Evolutionary conservation across 305 asterid species (phyloP).

Genomic region (Striga hermonthica): DNA sequence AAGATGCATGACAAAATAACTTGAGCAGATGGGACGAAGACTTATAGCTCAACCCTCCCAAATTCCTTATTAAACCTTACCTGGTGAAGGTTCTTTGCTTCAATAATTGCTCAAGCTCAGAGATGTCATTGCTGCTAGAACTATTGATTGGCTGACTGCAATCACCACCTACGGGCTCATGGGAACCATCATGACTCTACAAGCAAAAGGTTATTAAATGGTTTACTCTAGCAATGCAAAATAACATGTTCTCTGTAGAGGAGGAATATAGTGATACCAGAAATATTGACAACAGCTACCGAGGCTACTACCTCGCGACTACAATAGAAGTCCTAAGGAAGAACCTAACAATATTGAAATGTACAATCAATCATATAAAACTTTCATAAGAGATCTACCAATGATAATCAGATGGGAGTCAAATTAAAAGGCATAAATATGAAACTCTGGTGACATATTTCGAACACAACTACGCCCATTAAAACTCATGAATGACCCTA

Average conservation of each 20-base stretch:
- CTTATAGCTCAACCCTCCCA: neutral
- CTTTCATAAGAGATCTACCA: neutral
- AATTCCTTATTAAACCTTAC: slow-evolving; percentile 35
- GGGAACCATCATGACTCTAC: slow-evolving; percentile 44
- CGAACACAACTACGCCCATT: slow-evolving; percentile 11
- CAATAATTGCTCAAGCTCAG: slow-evolving; percentile 74
- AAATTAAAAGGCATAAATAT: slow-evolving; percentile 8
- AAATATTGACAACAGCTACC: neutral
- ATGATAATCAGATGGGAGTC: neutral
- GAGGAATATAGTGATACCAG: slow-evolving; percentile 11
- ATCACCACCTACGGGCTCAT: slow-evolving; percentile 36
- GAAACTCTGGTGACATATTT: slow-evolving; percentile 1
- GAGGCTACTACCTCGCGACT: neutral
- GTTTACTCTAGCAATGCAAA: slow-evolving; percentile 5
- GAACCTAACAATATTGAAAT: neutral
- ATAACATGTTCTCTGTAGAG: neutral
- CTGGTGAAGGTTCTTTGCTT: slow-evolving; percentile 72
- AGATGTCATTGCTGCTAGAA: slow-evolving; percentile 38
- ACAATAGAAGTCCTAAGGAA: slow-evolving; percentile 6
- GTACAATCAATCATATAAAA: neutral
- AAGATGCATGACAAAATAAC: neutral
- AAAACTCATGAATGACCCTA: too few species aligned
- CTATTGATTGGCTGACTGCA: slow-evolving; percentile 34
- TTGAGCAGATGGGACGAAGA: neutral
- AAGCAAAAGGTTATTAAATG: slow-evolving; percentile 26